Base-by-base conservation (phyloP, 768 basidiomycete genomes). In the Russula brevipes region DNA sequence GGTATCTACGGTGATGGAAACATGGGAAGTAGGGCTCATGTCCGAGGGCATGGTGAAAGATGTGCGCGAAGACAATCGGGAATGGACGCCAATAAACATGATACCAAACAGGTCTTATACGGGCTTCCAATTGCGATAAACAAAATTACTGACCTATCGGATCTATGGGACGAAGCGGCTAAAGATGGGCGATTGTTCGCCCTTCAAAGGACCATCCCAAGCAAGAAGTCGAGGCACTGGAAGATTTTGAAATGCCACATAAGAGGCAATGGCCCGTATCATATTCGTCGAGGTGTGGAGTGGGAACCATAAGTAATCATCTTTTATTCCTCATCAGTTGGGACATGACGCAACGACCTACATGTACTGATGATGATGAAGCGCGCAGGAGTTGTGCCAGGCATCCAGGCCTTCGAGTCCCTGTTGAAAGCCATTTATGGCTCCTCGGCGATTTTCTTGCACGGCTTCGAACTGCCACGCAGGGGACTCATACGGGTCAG, bases 391-490 rank as follows among this genome's bases (percentile, higher is more conserved):
- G 76, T 87, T 19, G 74, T 77, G 7, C 80, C 83, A 1, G 72
- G 74, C 3, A 83, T 86, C 10, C 74, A 78, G 11, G 75, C 74
- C 9, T 87, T 94, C 69, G 76, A 78, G 50, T 73, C 74, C 9
- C 78, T 93, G 57, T 72, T 93, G 51, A 74, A 75, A 57, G 70
- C 73, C 4, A 76, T 87, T 12, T 74, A 88, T 41, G 73, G 72
- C 4, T 87, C 89, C 0, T 72, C 81, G 7, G 78, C 73, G 6
- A 76, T 89, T 35, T 81, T 80, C 3, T 77, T 94, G n/a, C 83
- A 85, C 72, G 91, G 92, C 6, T 94, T 94, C 73, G 94, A 24
- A 94, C 66, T 85, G 82, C 58, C 92, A 93, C 73, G 85, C 86
- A 0, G 86, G 88, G 50, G 79, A 89, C 69, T 80, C 89, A 1